Evolutionary conservation across 192 early-diverging fungal genomes (phyloP).

Genomic region (Helicostylum pulchrum): DNA sequence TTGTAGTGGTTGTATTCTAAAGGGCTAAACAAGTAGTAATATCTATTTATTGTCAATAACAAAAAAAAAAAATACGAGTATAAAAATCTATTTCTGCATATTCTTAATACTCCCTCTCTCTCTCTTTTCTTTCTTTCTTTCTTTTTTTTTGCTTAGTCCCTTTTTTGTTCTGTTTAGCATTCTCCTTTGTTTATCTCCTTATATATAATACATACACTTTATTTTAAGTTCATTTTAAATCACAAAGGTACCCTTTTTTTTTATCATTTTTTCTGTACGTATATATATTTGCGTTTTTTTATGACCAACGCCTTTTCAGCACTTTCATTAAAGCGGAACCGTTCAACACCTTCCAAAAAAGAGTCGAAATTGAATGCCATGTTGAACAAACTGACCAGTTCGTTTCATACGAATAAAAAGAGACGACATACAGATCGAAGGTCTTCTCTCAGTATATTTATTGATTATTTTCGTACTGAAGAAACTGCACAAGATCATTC

Average conservation of each 20-base stretch:
- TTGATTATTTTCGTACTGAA: conserved; percentile 10
- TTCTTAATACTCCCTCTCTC: not conserved
- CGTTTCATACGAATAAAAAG: conserved; percentile 8
- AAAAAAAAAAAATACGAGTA: not conserved
- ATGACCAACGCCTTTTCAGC: conserved; percentile 13
- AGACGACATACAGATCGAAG: conserved; percentile 1
- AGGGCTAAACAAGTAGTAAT: conserved; percentile 1
- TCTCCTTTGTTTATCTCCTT: not conserved
- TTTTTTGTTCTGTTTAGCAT: not conserved
- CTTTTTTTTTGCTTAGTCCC: not conserved
- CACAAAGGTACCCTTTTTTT: not conserved
- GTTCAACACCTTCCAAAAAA: conserved; percentile 1
- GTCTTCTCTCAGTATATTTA: conserved; percentile 7
- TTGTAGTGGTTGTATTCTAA: conserved; percentile 4
- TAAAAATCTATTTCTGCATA: not conserved
- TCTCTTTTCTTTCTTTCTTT: not conserved
- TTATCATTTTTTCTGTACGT: not conserved
- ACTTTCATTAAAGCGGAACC: conserved; percentile 19
- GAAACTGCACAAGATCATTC: not conserved
- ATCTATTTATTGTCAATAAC: conserved; percentile 8
- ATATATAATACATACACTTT: not conserved
- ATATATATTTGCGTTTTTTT: not conserved
- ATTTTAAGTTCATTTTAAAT: conserved; percentile 10
- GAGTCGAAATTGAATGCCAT: conserved; percentile 2
- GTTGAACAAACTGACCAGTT: conserved; percentile 13